Percentiles rank a stretch among this genome's conserved stretches.
These are phyloP conservation scores for Saccharomycopsis hybrid DNA, from an alignment of 1,139 yeast genomes.

Conservation along the genomic window DNA sequence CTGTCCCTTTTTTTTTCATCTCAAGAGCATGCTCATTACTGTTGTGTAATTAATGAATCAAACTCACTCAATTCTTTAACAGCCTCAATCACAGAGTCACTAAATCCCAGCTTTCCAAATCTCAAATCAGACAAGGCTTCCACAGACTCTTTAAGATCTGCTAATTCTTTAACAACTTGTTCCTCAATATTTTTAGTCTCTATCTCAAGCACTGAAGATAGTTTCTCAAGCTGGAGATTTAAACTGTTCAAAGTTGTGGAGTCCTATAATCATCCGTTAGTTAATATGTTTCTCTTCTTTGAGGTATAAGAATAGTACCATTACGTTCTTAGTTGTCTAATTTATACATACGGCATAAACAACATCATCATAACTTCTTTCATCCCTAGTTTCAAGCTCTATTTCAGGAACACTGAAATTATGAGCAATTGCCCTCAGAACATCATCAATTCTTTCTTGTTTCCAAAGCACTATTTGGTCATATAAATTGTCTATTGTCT, in stretches of 20 bases:
- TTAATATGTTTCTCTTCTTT: too few species aligned
- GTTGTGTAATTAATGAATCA: too few species aligned
- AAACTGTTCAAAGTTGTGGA: not conserved
- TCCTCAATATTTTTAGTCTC: constrained; percentile 1
- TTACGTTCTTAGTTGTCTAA: not conserved
- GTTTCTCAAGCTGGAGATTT: not conserved
- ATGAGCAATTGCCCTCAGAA: not conserved
- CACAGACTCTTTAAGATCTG: not conserved
- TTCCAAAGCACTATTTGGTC: constrained; percentile 1
- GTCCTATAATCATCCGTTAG: not conserved
- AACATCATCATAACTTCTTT: not conserved
- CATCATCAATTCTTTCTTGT: constrained; percentile 2
- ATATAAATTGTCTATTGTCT: constrained; percentile 2
- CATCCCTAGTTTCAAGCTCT: not conserved
- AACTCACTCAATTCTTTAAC: not conserved
- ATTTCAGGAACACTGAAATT: constrained; percentile 10
- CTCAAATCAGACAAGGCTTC: constrained; percentile 11
- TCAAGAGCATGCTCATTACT: too few species aligned
- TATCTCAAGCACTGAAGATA: not conserved
- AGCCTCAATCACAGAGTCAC: not conserved
- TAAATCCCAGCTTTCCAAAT: constrained; percentile 5
- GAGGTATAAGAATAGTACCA: too few species aligned
- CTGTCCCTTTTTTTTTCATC: too few species aligned
- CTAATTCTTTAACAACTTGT: constrained; percentile 1
- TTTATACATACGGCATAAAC: not conserved